phyloP scores from a whole-genome alignment of 257 asterid genomes.

The Fraxinus americana region DNA sequence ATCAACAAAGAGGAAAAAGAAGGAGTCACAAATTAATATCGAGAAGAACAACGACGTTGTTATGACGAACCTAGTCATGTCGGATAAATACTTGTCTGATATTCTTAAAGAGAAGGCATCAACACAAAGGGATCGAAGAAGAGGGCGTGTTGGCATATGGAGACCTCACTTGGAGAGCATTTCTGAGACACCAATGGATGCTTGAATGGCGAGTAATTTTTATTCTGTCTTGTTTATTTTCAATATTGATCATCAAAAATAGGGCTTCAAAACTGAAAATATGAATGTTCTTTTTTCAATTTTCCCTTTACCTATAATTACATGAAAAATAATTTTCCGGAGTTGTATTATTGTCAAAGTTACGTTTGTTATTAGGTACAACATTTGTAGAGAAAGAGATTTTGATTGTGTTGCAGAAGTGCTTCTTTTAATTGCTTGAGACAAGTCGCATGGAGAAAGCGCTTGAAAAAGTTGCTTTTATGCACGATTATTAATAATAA shows the following conservation, averaged over 20 bases:
- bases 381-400: background rate
- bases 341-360: background rate
- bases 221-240: background rate
- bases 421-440: background rate
- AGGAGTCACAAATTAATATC: conserved; percentile 20
- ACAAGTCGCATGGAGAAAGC: background rate
- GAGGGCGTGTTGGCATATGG: conserved; percentile 85
- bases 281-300: background rate
- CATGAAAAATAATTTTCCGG: background rate
- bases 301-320: conserved; percentile 35
- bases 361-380: background rate
- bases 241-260: background rate
- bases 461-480: conserved; percentile 18
- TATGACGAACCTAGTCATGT: conserved; percentile 31
- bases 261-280: background rate
- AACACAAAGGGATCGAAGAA: conserved; percentile 72
- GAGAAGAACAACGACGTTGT: background rate
- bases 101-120: conserved; percentile 71
- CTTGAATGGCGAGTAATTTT: conserved; percentile 26
- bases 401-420: conserved; percentile 14
- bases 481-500: too few species aligned
- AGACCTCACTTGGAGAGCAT: conserved; percentile 89
- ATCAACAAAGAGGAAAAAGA: conserved; percentile 50
- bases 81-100: conserved; percentile 77
- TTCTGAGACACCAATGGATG: conserved; percentile 63